phyloP scores from a whole-genome alignment of 2,329 filamentous ascomycete species.

The Aspergillus sp. region DNA sequence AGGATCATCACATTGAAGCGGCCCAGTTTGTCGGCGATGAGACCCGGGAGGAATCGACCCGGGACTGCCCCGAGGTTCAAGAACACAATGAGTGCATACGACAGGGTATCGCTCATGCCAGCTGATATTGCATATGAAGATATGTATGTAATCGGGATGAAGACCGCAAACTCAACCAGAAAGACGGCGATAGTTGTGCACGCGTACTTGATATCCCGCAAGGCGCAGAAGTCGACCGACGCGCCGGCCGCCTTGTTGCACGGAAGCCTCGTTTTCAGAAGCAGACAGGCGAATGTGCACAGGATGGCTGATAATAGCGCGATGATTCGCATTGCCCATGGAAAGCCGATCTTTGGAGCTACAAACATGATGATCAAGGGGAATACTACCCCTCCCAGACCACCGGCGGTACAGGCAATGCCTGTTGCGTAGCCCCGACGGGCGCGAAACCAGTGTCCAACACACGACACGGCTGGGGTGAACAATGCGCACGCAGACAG shows the following conservation, averaged over 20 bases:
- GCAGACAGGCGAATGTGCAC: slow-evolving; percentile 19
- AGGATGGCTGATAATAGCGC: slow-evolving; percentile 21
- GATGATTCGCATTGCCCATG: slow-evolving; percentile 32
- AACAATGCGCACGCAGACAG: slow-evolving; percentile 31
- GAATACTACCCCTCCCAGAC: slow-evolving; percentile 35
- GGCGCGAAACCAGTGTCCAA: slow-evolving; percentile 36
- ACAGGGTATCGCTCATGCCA: slow-evolving; percentile 23
- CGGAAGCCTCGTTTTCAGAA: slow-evolving; percentile 25
- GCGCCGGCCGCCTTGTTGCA: slow-evolving; percentile 15
- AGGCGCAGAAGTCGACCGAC: slow-evolving; percentile 21
- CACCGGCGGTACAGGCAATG: slow-evolving; percentile 34
- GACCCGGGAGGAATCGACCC: slow-evolving; percentile 34
- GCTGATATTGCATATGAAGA: slow-evolving; percentile 28
- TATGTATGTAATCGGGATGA: slow-evolving; percentile 37
- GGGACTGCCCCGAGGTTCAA: slow-evolving; percentile 33
- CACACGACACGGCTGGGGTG: slow-evolving; percentile 28
- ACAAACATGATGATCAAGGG: slow-evolving; percentile 31
- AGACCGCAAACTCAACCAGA: slow-evolving; percentile 36
- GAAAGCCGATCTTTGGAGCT: slow-evolving; percentile 29
- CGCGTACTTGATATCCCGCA: slow-evolving; percentile 24
- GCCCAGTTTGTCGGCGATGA: slow-evolving; percentile 33
- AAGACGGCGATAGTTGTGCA: slow-evolving; percentile 30
- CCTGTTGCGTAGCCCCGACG: slow-evolving; percentile 34
- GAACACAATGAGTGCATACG: slow-evolving; percentile 31
- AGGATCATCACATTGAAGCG: slow-evolving; percentile 35